phyloP scores from a whole-genome alignment of 2,329 filamentous ascomycete species.

The Neoarthrinium moseri region DNA sequence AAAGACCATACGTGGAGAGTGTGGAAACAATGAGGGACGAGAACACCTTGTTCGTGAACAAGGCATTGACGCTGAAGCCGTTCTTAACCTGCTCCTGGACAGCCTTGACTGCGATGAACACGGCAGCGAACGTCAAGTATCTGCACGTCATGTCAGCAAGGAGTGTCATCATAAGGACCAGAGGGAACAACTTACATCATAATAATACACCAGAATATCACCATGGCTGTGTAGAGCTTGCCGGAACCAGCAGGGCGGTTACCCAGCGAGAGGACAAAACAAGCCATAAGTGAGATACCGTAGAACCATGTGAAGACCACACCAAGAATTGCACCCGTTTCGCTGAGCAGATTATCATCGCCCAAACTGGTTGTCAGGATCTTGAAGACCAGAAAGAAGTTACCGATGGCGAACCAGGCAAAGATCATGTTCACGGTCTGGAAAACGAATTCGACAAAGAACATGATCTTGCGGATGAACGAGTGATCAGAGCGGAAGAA shows the following conservation, averaged over 20 bases:
- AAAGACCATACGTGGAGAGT: conserved; percentile 88
- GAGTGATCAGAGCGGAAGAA: conserved; percentile 94
- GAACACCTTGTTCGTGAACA: conserved; percentile 88
- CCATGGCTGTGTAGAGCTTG: conserved; percentile 92
- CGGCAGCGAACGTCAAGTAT: conserved; percentile 90
- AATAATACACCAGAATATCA: conserved; percentile 96
- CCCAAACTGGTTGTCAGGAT: conserved; percentile 89
- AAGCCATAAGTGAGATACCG: conserved; percentile 85
- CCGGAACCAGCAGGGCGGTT: conserved; percentile 94
- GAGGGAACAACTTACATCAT: conserved; percentile 67
- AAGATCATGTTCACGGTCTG: conserved; percentile 97
- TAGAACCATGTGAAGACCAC: conserved; percentile 97
- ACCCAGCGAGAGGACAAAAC: conserved; percentile 91
- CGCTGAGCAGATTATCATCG: conserved; percentile 66
- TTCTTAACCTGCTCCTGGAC: conserved; percentile 70
- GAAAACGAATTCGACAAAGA: conserved; percentile 91
- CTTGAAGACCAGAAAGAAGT: conserved; percentile 98
- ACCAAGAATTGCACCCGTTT: conserved; percentile 74
- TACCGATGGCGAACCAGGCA: conserved; percentile 97
- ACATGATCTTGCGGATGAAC: conserved; percentile 80
- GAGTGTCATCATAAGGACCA: neutral
- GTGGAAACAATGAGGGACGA: conserved; percentile 92
- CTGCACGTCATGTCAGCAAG: conserved; percentile 34
- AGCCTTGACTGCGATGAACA: conserved; percentile 89
- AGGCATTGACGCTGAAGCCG: conserved; percentile 65